Percentiles rank a stretch among this genome's conserved stretches.
phyloP scores from a whole-genome alignment of 305 asterid species.

The Fraxinus floribunda region DNA sequence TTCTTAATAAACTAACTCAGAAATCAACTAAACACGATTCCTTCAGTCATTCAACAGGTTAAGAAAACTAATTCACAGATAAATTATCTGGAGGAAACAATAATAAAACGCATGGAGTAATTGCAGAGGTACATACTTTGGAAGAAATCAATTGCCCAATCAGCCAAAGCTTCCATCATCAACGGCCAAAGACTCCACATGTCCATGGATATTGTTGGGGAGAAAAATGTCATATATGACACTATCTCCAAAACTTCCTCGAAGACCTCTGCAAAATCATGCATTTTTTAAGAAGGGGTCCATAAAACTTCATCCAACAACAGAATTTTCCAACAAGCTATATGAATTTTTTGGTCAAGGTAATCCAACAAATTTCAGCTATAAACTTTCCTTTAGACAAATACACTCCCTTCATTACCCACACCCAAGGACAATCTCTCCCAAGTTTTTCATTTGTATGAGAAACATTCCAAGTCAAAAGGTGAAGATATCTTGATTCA shows the following conservation, averaged over 20 bases:
- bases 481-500: not conserved
- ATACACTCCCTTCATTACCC: slow-evolving; percentile 2
- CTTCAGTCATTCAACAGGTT: not conserved
- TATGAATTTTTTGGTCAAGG: not conserved
- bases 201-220: slow-evolving; percentile 87
- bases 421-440: slow-evolving; percentile 10
- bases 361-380: slow-evolving; percentile 6
- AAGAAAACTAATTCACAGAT: not conserved
- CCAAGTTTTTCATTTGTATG: slow-evolving; percentile 1
- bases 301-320: not conserved
- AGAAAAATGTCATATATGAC: slow-evolving; percentile 91
- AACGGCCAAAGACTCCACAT: slow-evolving; percentile 99
- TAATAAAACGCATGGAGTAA: not conserved
- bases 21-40: not conserved
- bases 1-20: not conserved
- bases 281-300: slow-evolving; percentile 3
- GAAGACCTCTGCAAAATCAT: slow-evolving; percentile 76
- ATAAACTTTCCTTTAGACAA: not conserved
- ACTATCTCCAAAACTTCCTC: slow-evolving; percentile 99
- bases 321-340: slow-evolving; percentile 1
- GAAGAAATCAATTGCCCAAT: slow-evolving; percentile 97
- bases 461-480: not conserved
- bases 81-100: not conserved
- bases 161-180: slow-evolving; percentile 88
- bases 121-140: slow-evolving; percentile 58